Percentiles rank a stretch among this genome's conserved stretches.
These are phyloP conservation scores for Gaeumannomyces sp. DNA, from an alignment of 2,329 filamentous ascomycete genomes.

Conservation along the genomic window DNA sequence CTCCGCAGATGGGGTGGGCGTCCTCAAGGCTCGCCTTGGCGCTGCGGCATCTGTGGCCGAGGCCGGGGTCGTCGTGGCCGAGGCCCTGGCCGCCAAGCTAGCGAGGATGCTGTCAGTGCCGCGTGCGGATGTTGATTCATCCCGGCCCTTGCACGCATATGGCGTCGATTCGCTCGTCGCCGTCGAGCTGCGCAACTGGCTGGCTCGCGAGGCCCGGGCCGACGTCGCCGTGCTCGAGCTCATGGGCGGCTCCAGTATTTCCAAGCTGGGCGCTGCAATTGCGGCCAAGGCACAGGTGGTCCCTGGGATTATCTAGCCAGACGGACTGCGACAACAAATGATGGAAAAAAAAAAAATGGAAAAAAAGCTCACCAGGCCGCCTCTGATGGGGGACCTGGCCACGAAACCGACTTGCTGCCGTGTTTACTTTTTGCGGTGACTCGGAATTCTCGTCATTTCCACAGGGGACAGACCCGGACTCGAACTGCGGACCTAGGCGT, in stretches of 20 bases:
- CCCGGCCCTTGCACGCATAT: conserved; percentile 35
- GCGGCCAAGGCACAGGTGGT: not conserved
- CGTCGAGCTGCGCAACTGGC: conserved; percentile 47
- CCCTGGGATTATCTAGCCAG: not conserved
- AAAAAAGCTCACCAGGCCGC: too few relatives aligned
- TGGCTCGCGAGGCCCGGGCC: conserved; percentile 36
- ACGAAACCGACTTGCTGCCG: too few relatives aligned
- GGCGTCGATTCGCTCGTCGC: conserved; percentile 48
- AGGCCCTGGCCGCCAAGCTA: conserved; percentile 16
- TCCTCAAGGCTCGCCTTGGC: not conserved
- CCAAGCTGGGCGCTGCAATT: not conserved
- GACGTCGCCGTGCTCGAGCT: conserved; percentile 32
- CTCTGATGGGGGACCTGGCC: too few relatives aligned
- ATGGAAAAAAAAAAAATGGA: too few relatives aligned
- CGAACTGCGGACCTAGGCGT: too few relatives aligned
- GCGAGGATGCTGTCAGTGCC: conserved; percentile 9
- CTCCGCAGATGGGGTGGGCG: not conserved
- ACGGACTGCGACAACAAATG: too few relatives aligned
- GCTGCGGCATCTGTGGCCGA: conserved; percentile 8
- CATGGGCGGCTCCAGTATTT: not conserved
- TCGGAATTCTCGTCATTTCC: too few relatives aligned
- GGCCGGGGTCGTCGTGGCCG: conserved; percentile 14
- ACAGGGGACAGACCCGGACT: too few relatives aligned
- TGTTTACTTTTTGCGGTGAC: too few relatives aligned
- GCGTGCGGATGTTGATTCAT: conserved; percentile 35